phyloP scores from a whole-genome alignment of 805 yeast species.

The Hanseniaspora occidentalis region DNA sequence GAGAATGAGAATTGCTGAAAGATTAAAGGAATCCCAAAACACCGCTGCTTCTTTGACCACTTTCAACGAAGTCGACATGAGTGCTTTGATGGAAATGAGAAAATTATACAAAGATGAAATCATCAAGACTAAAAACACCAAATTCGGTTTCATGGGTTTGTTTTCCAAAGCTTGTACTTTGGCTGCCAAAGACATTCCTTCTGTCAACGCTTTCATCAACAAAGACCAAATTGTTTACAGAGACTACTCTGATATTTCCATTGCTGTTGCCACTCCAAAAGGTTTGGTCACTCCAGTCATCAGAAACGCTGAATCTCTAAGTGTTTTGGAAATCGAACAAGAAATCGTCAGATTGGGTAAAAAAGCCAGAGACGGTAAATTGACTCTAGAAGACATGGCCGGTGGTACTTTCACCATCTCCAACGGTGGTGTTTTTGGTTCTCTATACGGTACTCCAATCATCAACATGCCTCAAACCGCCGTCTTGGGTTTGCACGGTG shows the following conservation, averaged over 20 bases:
- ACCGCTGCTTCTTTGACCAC: slow-evolving; percentile 97
- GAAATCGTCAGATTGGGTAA: slow-evolving; percentile 72
- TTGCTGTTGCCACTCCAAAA: slow-evolving; percentile 98
- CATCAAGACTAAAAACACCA: slow-evolving; percentile 83
- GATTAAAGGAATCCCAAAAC: slow-evolving; percentile 98
- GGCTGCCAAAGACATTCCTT: slow-evolving; percentile 91
- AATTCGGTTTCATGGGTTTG: slow-evolving; percentile 98
- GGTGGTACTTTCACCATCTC: slow-evolving; percentile 99
- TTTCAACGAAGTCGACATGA: slow-evolving; percentile 96
- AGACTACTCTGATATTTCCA: slow-evolving; percentile 89
- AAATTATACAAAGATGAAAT: slow-evolving; percentile 94
- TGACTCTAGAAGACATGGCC: slow-evolving; percentile 95
- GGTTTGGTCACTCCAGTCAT: slow-evolving; percentile 97
- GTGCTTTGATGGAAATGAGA: slow-evolving; percentile 83
- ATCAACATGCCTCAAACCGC: slow-evolving; percentile 98
- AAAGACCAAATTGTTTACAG: slow-evolving; percentile 89
- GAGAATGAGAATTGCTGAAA: slow-evolving; percentile 97
- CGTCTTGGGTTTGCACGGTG: slow-evolving; percentile 93
- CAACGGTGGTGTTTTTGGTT: slow-evolving; percentile 98
- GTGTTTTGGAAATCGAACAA: slow-evolving; percentile 79
- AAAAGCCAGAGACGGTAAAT: slow-evolving; percentile 94
- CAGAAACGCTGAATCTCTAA: slow-evolving; percentile 87
- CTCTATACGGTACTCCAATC: slow-evolving; percentile 95
- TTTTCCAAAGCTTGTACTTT: slow-evolving; percentile 87
- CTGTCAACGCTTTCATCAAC: slow-evolving; percentile 91